phyloP scores from a whole-genome alignment of 1,284 basidiomycete species.

The Sanguinoderma infundibulare region DNA sequence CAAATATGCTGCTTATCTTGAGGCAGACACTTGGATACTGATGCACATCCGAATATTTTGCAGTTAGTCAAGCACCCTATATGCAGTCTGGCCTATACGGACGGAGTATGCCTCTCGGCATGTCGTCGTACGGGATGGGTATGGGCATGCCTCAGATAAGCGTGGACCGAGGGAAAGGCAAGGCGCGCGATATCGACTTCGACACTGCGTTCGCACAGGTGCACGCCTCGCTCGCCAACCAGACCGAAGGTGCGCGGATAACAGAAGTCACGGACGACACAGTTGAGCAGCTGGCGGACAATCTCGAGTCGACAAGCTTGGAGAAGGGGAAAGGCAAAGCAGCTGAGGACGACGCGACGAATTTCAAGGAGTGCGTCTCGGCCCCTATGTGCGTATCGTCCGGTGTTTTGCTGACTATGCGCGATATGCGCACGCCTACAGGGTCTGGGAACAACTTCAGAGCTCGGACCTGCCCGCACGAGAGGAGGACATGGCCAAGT shows the following conservation, averaged over 20 bases:
- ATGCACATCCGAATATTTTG: not conserved
- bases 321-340: conserved; percentile 39
- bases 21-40: not conserved
- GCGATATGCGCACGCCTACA: conserved; percentile 39
- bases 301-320: conserved; percentile 40
- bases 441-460: conserved; percentile 63
- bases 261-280: conserved; percentile 55
- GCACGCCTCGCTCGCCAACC: conserved; percentile 49
- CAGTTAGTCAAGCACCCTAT: conserved; percentile 33
- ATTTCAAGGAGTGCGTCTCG: conserved; percentile 52
- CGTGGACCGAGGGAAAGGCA: conserved; percentile 69
- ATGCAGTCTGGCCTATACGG: conserved; percentile 41
- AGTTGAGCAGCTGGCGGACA: conserved; percentile 43
- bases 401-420: conserved; percentile 3
- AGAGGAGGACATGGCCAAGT: conserved; percentile 75
- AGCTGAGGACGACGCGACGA: conserved; percentile 32
- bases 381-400: not conserved
- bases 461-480: conserved; percentile 60
- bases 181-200: conserved; percentile 76
- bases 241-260: conserved; percentile 52
- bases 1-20: too few species aligned
- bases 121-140: conserved; percentile 21
- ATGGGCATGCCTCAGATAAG: conserved; percentile 29
- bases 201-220: conserved; percentile 76
- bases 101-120: conserved; percentile 34